Percentiles rank a stretch among this genome's conserved stretches.
Evolutionary conservation across 2,329 filamentous ascomycete genomes (phyloP).

Genomic region (Trichophaea hybrida): DNA sequence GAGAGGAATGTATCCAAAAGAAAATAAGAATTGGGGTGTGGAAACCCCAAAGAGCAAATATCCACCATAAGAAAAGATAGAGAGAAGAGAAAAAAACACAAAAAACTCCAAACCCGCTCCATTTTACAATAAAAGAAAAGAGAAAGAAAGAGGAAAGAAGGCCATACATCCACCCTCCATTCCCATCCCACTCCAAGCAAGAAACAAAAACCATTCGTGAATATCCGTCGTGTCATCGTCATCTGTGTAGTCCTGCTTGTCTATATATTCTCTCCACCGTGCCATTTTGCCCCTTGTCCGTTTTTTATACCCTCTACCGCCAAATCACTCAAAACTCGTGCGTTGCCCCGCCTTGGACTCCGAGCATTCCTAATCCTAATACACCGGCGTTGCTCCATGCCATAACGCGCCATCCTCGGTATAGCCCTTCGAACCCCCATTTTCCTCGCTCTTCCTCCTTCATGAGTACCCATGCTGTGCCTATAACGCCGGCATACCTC

Average conservation of each 20-base stretch:
- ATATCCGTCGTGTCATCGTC: background rate
- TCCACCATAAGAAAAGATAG: background rate
- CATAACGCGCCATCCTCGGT: constrained; percentile 44
- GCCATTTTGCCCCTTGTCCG: background rate
- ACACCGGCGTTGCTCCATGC: constrained; percentile 43
- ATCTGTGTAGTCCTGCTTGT: background rate
- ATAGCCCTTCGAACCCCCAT: constrained; percentile 40
- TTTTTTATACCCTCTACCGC: background rate
- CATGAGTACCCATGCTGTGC: constrained; percentile 78
- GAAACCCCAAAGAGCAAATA: background rate
- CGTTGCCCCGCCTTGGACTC: constrained; percentile 20
- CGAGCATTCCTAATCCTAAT: constrained; percentile 38
- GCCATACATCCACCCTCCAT: background rate
- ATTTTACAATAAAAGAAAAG: background rate
- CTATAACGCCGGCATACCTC: constrained; percentile 70
- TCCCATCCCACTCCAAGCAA: background rate
- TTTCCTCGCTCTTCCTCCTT: constrained; percentile 55
- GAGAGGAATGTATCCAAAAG: background rate
- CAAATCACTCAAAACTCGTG: constrained; percentile 15
- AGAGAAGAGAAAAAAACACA: background rate
- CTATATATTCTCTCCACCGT: background rate
- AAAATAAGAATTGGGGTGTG: background rate
- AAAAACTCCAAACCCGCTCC: background rate
- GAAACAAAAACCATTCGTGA: background rate
- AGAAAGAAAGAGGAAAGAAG: background rate